Base-by-base conservation (phyloP, 768 basidiomycete species). In the Tylopilus intermedius region DNA sequence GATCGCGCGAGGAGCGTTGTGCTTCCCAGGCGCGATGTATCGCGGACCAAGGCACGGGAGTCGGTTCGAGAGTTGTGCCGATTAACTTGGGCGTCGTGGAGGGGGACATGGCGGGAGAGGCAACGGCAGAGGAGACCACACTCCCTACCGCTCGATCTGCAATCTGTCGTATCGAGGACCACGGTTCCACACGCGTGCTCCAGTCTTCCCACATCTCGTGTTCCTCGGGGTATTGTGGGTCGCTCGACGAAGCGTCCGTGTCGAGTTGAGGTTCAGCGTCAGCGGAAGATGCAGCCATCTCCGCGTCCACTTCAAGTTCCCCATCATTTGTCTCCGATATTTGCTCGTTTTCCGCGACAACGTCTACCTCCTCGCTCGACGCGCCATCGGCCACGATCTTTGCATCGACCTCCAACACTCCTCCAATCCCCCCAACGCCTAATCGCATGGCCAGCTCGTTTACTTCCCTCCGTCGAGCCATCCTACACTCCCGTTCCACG, bases 361-460 rank as follows among this genome's bases (percentile, higher is more conserved):
- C 49, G 21, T 54, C 61, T 24, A 18, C 32, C 5, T 26, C 51
- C 3, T 51, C 54, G 22, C 26, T 26, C 13, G 47, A 44, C 11
- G 29, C 1, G n/a, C 14, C 33, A 11, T 41, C 50, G 5, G 27
- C 48, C 26, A n/a, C 38, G n/a, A 8, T 43, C 29, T 47, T 45
- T 4, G 18, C 14, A 37, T 13, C 60, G 35, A 26, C 45, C 26
- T 81, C 82, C 6, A 90, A 62, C 7, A 72, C 61, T 10, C 90
- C 91, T 9, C 90, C 90, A 7, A 90, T 76, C 0, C 79, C 79
- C 32, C 86, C 87, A 35, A 91, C 75, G 5, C 81, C 90, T 82
- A 90, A 89, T n/a, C 88, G 80, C 76, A 90, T 86, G 0, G 80
- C 83, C 42, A 93, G 70, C 61, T 89, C 84, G 64, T 93, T 93